Evolutionary conservation across 441 rosid genomes (phyloP), one percentile per base, ranked within the genome.

Genomic region (Arabidopsis hybrid): DNA sequence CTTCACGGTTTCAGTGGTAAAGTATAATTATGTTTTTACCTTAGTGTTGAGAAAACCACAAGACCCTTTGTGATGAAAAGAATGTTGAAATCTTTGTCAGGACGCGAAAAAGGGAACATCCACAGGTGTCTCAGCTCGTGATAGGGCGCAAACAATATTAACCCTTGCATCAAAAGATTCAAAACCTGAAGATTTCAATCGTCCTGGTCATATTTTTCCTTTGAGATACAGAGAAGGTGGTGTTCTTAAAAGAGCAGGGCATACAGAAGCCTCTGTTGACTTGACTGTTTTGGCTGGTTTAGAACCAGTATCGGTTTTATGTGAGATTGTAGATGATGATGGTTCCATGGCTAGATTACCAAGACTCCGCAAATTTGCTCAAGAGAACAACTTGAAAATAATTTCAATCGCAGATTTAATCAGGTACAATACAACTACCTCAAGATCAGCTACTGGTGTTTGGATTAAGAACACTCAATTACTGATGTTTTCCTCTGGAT

Each of bases 271-370:
- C 14, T 85, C 90, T 53, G 82, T 86, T 67, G 90, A 88, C 75
- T 83, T 88, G 65, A 83, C 92, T 17, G 79, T 83, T 42, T 80
- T 86, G 60, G 87, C 90, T 6, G 90, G 90, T 42, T 65, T 86
- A 52, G 87, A 86, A 11, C 86, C 90, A 40, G 86, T 60, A 34
- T 84, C 86, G 6, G 83, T 86, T 55, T 63, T 88, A 59, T 88
- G 88, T 67, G 92, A 88, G 83, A 78, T 88, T 78, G 90, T 86
- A 61, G 92, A 88, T 76, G 87, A 88, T 76, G 90, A 88, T 81
- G 92, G 92, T 67, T 88, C 90, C 12, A 88, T 88, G 92, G 92
- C 92, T 76, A 82, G 92, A 72, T 74, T 88, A 68, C 92, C 88
- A 63, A 84, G 80, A 55, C 90, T 88, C 52, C 82, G 71, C 40